A percentile compares a stretch with the other conserved stretches of the same genome.
These are phyloP conservation scores for Arabidopsis lyrata DNA, from an alignment of 441 rosid species.

Conservation along the genomic window DNA sequence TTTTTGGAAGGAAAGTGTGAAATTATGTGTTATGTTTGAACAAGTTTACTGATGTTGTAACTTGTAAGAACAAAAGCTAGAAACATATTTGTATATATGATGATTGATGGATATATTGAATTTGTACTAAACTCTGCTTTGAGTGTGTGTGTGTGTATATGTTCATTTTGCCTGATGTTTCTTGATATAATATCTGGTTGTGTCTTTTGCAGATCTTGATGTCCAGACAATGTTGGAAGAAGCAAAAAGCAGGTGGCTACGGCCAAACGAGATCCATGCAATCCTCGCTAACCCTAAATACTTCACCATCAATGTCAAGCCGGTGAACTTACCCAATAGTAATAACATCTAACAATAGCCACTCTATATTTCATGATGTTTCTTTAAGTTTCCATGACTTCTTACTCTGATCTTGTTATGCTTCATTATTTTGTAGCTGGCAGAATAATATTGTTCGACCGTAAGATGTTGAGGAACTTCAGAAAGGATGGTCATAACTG, in stretches of 20 bases:
- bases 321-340: slow-evolving; percentile 81
- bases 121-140: slow-evolving; percentile 1
- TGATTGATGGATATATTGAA: neutral
- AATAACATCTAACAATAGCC: slow-evolving; percentile 27
- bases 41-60: neutral
- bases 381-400: slow-evolving; percentile 10
- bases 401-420: neutral
- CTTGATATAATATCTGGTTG: slow-evolving; percentile 26
- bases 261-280: slow-evolving; percentile 96
- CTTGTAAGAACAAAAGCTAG: neutral
- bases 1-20: neutral
- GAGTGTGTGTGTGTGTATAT: slow-evolving; percentile 23
- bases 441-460: slow-evolving; percentile 72
- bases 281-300: slow-evolving; percentile 72
- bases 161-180: slow-evolving; percentile 16
- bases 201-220: slow-evolving; percentile 74
- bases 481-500: slow-evolving; percentile 97
- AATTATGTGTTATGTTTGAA: neutral
- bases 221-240: slow-evolving; percentile 69
- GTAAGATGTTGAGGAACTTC: slow-evolving; percentile 96
- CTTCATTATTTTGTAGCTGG: slow-evolving; percentile 64
- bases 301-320: slow-evolving; percentile 82
- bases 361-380: neutral
- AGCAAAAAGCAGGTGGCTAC: slow-evolving; percentile 88
- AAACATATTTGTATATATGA: neutral